Evolutionary conservation across 179 eudicot species (phyloP), one percentile per base, ranked within the genome.

Genomic region (Beta macrorhiza): DNA sequence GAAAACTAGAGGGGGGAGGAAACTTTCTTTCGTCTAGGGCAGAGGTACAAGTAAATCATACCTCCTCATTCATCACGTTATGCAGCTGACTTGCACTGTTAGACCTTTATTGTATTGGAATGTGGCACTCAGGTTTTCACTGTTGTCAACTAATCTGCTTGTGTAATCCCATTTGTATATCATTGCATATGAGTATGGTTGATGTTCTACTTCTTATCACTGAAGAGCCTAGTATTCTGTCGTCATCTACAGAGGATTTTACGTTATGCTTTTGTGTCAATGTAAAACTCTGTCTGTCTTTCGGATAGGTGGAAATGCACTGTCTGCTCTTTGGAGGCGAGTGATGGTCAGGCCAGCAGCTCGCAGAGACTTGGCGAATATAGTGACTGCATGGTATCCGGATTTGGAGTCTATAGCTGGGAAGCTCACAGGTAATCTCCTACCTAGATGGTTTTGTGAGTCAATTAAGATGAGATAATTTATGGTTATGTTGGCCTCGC

Each of bases 301-400:
- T 25, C 51, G 71, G 80, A 79, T 78, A 94, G 98, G 92, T 78
- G 85, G 79, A 80, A 86, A 84, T 80, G 84, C 91, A 45, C 82
- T 96, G 56, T 86, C 93, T 82, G 87, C 93, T 75, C 90, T 92
- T 83, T 97, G 99, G 99, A 87, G 98, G 90, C 92, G 92, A 82
- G 91, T 94, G 63, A 87, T 93, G 93, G 84, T 97, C 78, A 84
- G 77, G 76, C 83, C 91, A 56, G 89, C 93, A 63, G 88, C 88
- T 67, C 80, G 83, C 29, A 80, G 76, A 37, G 99, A 97, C 76
- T 84, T 94, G 87, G 80, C 84, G 67, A 80, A 83, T 71, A 83
- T 97, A 64, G 87, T 97, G 75, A 88, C 88, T 75, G 86, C 90
- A 44, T 82, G 91, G 90, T 91, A 89, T 79, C 97, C 97, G 7